These are phyloP conservation scores for Dendrobium huoshanense DNA, from an alignment of 106 monocot species.

Conservation along the genomic window DNA sequence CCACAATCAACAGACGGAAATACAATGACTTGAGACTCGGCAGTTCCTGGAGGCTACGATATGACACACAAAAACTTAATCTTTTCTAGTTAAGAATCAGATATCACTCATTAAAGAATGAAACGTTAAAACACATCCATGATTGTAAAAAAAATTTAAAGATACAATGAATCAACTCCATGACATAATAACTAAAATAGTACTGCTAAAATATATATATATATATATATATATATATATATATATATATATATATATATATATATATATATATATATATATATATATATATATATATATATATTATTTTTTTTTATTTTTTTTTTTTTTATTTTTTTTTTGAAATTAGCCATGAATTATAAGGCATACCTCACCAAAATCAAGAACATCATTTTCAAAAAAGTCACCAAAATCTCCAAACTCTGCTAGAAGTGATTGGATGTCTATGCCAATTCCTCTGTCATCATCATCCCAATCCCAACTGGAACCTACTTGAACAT, in stretches of 20 bases:
- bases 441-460: slow-evolving; percentile 49
- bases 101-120: background rate
- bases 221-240: background rate
- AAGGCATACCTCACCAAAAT: slow-evolving; percentile 77
- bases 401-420: slow-evolving; percentile 91
- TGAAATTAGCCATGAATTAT: background rate
- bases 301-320: too few species aligned
- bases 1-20: slow-evolving; percentile 52
- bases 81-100: background rate
- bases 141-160: background rate
- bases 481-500: slow-evolving; percentile 31
- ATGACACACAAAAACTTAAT: background rate
- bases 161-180: background rate
- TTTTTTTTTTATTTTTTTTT: too few species aligned
- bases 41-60: slow-evolving; percentile 82
- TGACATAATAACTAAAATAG: background rate
- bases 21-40: slow-evolving; percentile 57
- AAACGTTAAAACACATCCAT: background rate
- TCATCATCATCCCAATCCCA: slow-evolving; percentile 70
- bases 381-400: slow-evolving; percentile 64
- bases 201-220: background rate
- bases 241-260: too few species aligned
- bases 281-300: too few species aligned
- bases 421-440: slow-evolving; percentile 60
- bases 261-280: too few species aligned